phyloP scores from a whole-genome alignment of 2,329 filamentous ascomycete genomes.

The Pezicula carpinea region DNA sequence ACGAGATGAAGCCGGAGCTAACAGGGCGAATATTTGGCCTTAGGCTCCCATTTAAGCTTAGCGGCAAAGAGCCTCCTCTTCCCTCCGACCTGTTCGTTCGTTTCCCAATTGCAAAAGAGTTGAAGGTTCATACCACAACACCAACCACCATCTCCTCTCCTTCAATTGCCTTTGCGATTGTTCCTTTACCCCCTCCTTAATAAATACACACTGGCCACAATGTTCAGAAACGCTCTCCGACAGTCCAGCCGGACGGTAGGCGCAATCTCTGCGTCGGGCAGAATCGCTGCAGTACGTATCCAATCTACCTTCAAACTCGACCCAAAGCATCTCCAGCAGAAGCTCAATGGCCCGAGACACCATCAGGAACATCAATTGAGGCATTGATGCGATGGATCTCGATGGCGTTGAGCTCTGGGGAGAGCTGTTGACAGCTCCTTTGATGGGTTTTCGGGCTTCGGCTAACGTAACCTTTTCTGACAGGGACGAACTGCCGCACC shows the following conservation, averaged over 20 bases:
- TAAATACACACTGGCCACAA: constrained; percentile 56
- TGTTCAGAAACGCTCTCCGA: constrained; percentile 98
- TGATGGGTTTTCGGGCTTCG: constrained; percentile 42
- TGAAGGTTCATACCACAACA: constrained; percentile 26
- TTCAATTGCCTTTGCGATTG: constrained; percentile 64
- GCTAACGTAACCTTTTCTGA: constrained; percentile 48
- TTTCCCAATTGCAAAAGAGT: constrained; percentile 11
- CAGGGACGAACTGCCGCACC: constrained; percentile 86
- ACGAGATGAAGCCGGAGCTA: no score
- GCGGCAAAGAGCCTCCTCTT: constrained; percentile 2
- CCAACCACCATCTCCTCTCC: constrained; percentile 52
- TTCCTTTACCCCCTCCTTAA: constrained; percentile 47
- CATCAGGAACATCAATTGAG: constrained; percentile 35
- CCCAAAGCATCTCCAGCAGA: constrained; percentile 34
- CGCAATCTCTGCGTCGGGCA: constrained; percentile 86
- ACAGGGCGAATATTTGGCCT: background rate
- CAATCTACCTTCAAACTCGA: constrained; percentile 34
- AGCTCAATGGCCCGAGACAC: constrained; percentile 30
- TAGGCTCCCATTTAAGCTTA: background rate
- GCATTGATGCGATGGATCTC: constrained; percentile 21
- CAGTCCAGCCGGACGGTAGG: constrained; percentile 93
- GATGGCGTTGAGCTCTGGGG: constrained; percentile 35
- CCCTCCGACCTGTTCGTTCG: constrained; percentile 8
- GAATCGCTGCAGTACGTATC: constrained; percentile 89
- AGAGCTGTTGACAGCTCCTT: constrained; percentile 28